Evolutionary conservation across 2,329 filamentous ascomycete genomes (phyloP).

Genomic region (Ophiostoma sp.): DNA sequence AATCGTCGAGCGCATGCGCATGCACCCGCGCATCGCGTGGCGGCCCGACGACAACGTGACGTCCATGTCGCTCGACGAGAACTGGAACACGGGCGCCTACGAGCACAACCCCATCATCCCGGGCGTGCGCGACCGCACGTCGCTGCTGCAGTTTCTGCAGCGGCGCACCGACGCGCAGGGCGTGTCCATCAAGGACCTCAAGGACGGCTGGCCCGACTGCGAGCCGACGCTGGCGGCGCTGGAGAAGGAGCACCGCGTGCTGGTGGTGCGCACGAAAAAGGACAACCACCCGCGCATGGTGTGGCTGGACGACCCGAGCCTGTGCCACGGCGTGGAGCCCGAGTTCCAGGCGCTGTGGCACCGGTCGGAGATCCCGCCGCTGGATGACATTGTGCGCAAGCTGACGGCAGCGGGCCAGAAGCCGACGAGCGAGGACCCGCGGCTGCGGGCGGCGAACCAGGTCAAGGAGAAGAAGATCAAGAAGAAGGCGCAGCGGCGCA

Average conservation of each 20-base stretch:
- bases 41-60: constrained; percentile 52
- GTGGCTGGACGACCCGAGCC: constrained; percentile 79
- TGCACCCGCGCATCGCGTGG: constrained; percentile 56
- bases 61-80: constrained; percentile 16
- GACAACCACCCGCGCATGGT: constrained; percentile 80
- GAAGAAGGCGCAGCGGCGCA: constrained; percentile 59
- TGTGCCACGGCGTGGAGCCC: constrained; percentile 68
- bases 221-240: constrained; percentile 71
- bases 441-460: constrained; percentile 51
- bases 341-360: constrained; percentile 84
- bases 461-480: constrained; percentile 66
- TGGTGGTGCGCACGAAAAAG: constrained; percentile 88
- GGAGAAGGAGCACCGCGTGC: constrained; percentile 70
- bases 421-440: constrained; percentile 74
- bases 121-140: constrained; percentile 69
- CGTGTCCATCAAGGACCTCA: constrained; percentile 80
- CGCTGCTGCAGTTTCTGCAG: constrained; percentile 77
- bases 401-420: constrained; percentile 74
- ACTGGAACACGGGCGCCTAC: constrained; percentile 66
- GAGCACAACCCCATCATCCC: constrained; percentile 74
- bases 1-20: constrained; percentile 63
- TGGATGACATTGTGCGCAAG: constrained; percentile 71
- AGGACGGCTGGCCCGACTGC: constrained; percentile 90
- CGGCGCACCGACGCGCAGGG: constrained; percentile 74
- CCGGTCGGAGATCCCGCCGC: constrained; percentile 67